Evolutionary conservation across 2,329 filamentous ascomycete genomes (phyloP).

Genomic region (Nannizziopsis arthrosporioides): DNA sequence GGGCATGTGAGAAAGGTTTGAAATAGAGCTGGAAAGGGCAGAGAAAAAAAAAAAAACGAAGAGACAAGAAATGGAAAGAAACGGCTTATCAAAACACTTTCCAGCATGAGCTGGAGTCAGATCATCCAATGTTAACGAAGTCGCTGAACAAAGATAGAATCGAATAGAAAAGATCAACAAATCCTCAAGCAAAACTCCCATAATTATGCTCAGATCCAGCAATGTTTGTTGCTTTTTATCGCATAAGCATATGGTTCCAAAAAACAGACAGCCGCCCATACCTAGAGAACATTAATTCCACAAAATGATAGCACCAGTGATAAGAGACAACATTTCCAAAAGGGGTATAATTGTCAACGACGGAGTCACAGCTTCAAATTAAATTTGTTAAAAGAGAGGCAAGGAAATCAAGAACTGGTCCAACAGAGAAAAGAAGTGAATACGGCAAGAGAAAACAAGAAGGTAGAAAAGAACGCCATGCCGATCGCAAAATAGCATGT

Average conservation of each 20-base stretch:
- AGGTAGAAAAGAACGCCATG: slow-evolving; percentile 4
- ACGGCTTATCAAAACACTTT: neutral
- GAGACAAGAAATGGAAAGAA: neutral
- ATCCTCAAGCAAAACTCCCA: slow-evolving; percentile 3
- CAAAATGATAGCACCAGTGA: slow-evolving; percentile 6
- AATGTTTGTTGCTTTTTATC: slow-evolving; percentile 10
- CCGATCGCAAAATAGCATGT: neutral
- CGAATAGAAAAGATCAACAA: neutral
- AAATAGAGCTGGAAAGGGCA: neutral
- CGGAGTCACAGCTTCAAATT: neutral
- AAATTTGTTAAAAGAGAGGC: neutral
- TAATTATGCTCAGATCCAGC: slow-evolving; percentile 3
- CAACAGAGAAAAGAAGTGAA: slow-evolving; percentile 5
- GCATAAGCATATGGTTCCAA: neutral
- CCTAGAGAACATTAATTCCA: slow-evolving; percentile 5
- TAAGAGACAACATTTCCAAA: neutral
- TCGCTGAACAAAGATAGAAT: neutral
- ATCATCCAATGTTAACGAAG: too few species aligned
- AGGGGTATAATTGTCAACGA: slow-evolving; percentile 2
- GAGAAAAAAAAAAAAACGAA: neutral
- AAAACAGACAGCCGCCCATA: slow-evolving; percentile 9
- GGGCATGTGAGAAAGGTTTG: slow-evolving; percentile 1
- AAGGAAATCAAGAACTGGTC: neutral
- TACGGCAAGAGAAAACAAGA: neutral
- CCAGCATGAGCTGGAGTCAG: too few species aligned